These are phyloP conservation scores for Hirsutella rhossiliensis DNA, from an alignment of 2,329 filamentous ascomycete species.

Conservation along the genomic window DNA sequence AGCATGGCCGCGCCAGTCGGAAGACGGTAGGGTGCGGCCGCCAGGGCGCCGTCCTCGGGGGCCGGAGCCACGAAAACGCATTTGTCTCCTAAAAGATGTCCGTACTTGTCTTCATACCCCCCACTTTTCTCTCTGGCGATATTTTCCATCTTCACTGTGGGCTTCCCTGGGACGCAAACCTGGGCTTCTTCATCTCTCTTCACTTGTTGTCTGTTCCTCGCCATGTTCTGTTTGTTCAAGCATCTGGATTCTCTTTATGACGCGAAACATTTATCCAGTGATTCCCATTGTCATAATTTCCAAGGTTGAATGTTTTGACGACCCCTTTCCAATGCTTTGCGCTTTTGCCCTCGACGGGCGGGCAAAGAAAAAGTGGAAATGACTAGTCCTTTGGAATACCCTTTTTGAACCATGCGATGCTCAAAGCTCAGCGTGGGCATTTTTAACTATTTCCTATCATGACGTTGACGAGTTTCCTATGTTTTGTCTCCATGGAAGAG, in stretches of 20 bases:
- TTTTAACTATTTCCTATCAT: constrained; percentile 4
- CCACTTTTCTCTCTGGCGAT: constrained; percentile 6
- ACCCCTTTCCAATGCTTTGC: neutral
- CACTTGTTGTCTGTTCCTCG: constrained; percentile 1
- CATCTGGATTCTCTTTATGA: constrained; percentile 8
- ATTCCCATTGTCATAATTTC: constrained; percentile 8
- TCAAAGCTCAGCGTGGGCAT: neutral
- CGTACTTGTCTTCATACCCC: constrained; percentile 10
- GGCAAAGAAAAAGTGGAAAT: constrained; percentile 1
- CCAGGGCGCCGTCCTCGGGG: constrained; percentile 2
- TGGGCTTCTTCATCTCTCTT: constrained; percentile 2
- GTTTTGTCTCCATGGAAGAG: constrained; percentile 1
- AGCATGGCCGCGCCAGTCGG: constrained; percentile 6
- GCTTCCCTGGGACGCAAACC: neutral
- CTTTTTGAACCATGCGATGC: neutral
- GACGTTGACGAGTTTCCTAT: constrained; percentile 6
- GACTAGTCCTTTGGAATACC: constrained; percentile 1
- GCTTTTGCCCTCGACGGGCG: neutral
- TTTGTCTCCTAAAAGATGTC: constrained; percentile 8
- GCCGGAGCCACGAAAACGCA: constrained; percentile 5
- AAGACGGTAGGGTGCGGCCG: constrained; percentile 7
- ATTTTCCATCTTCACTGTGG: constrained; percentile 7
- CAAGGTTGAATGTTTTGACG: constrained; percentile 1
- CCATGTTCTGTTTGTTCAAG: constrained; percentile 1
- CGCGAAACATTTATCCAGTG: constrained; percentile 11